Evolutionary conservation across 2,329 filamentous ascomycete genomes (phyloP), one percentile per base, ranked within the genome.

Genomic region (Curvularia verruculosa): DNA sequence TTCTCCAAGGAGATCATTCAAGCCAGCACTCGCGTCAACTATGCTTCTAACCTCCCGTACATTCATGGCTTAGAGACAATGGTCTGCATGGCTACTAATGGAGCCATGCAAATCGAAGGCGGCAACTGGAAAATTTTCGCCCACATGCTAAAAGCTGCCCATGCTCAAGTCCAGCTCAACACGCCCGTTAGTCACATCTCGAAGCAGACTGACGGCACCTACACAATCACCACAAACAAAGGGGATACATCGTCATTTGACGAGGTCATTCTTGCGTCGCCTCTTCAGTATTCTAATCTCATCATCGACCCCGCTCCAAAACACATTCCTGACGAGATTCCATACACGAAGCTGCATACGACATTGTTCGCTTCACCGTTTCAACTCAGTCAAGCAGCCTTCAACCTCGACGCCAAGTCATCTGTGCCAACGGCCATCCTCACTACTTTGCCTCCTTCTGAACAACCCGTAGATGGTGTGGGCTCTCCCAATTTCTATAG

Each of bases 71-170:
- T 99, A 1, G 92, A 96, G 69, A 87, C 93, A 1, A 92, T 97
- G 89, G 89, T 96, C 2, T 94, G 92, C 41, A 91, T 98, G 87
- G 90, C 93, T 2, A 90, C 92, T 0, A 89, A 94, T 50, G 92
- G 92, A 6, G 91, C 93, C 0, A 86, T 92, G 73, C 82, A 89
- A 18, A 84, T 98, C 1, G 77, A 85, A 13, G 92, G 92, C 6
- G 95, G 95, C 1, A 99, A 98, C 75, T 98, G 93, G 92, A 87
- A 86, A 67, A 96, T 99, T 52, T 99, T 99, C 71, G 84, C 88
- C n/a, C 79, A 83, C 43, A 96, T 97, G 89, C 79, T 94, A 1
- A 81, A 84, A 36, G 78, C 81, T 0, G 89, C 91, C 1, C 78
- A 82, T 3, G 87, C 90, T 0, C 76, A 64, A 18, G 63, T 93